Evolutionary conservation across 306 rosid species (phyloP).

Genomic region (Delonix regia): DNA sequence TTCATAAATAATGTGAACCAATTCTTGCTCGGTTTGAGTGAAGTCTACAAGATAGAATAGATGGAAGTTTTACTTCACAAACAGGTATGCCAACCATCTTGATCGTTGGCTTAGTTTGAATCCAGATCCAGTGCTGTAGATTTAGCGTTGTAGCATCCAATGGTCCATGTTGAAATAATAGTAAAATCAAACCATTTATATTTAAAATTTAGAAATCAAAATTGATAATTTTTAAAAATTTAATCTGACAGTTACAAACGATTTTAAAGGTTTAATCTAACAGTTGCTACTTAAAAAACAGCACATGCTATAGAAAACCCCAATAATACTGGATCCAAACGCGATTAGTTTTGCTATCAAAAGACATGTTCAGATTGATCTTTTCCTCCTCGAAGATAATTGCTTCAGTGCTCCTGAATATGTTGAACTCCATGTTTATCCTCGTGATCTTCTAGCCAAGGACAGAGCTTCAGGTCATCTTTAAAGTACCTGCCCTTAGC

Average conservation of each 20-base stretch:
- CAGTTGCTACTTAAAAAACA: no score
- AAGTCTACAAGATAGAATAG: conserved; percentile 25
- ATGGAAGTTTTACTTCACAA: conserved; percentile 32
- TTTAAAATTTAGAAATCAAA: no score
- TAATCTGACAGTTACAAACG: no score
- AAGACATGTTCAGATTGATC: conserved; percentile 39
- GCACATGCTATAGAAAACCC: no score
- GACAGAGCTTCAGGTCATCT: not conserved
- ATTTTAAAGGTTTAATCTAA: no score
- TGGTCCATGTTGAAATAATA: no score
- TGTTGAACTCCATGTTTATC: conserved; percentile 26
- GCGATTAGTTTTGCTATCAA: conserved; percentile 20
- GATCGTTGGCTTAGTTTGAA: conserved; percentile 39
- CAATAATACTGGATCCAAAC: no score
- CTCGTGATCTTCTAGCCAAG: conserved; percentile 32
- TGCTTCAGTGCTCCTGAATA: not conserved
- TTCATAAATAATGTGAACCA: conserved; percentile 29
- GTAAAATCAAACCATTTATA: no score
- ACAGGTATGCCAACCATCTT: conserved; percentile 12
- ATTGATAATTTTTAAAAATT: no score
- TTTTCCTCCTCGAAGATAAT: conserved; percentile 39
- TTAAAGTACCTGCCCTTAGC: conserved; percentile 33
- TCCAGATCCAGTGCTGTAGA: no score
- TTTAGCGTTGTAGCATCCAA: no score
- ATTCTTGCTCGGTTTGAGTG: conserved; percentile 23